phyloP scores from a whole-genome alignment of 2,329 filamentous ascomycete genomes.

The Nigrospora oryzae region DNA sequence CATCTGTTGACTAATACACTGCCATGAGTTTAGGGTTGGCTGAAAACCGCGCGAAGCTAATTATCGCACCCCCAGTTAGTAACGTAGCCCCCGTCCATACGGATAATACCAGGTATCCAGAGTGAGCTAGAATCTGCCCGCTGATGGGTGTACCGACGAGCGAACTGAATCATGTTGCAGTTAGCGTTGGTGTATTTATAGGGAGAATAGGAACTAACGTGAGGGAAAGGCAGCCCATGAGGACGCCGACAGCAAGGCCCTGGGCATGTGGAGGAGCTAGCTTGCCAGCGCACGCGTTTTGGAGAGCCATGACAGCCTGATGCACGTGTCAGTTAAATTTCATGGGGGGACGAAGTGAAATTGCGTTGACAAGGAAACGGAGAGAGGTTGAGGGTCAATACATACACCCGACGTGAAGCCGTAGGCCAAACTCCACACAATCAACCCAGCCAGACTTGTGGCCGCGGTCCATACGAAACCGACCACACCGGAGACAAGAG shows the following conservation, averaged over 20 bases:
- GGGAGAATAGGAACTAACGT: conserved; percentile 22
- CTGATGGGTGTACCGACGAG: conserved; percentile 32
- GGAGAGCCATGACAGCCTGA: conserved; percentile 35
- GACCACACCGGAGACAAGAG: conserved; percentile 23
- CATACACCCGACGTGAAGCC: conserved; percentile 35
- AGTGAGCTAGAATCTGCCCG: conserved; percentile 25
- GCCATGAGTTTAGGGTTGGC: neutral
- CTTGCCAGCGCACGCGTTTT: conserved; percentile 34
- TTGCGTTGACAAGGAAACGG: neutral
- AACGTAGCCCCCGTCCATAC: conserved; percentile 26
- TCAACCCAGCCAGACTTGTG: conserved; percentile 29
- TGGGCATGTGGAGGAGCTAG: conserved; percentile 26
- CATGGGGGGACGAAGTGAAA: neutral
- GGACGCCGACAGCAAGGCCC: conserved; percentile 31
- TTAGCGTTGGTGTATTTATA: neutral
- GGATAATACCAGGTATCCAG: conserved; percentile 30
- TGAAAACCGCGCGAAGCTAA: conserved; percentile 5
- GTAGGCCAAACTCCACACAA: conserved; percentile 33
- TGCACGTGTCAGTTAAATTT: neutral
- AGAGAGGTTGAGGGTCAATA: neutral
- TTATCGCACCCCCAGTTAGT: conserved; percentile 15
- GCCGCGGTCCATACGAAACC: conserved; percentile 36
- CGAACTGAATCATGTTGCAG: conserved; percentile 14
- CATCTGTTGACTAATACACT: neutral
- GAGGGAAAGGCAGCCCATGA: conserved; percentile 30